These are phyloP conservation scores for Chondrostereum purpureum DNA, from an alignment of 1,284 basidiomycete species.

Conservation along the genomic window DNA sequence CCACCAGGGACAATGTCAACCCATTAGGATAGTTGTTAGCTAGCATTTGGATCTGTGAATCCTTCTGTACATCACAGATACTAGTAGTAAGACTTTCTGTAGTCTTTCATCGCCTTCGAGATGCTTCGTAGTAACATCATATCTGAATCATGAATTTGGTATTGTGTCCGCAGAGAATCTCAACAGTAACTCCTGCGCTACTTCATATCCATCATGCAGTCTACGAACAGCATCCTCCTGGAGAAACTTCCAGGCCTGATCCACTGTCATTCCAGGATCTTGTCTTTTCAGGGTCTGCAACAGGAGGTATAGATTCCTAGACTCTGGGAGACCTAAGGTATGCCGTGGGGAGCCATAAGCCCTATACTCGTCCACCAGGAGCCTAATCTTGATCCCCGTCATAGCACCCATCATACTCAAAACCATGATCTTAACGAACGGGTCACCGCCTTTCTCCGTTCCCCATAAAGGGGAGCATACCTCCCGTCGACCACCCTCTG, in stretches of 20 bases:
- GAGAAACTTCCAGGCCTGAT: neutral
- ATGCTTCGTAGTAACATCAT: too few species aligned
- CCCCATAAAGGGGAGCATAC: neutral
- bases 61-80: too few species aligned
- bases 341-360: neutral
- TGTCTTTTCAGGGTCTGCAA: neutral
- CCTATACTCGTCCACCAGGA: neutral
- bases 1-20: too few species aligned
- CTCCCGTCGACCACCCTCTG: neutral
- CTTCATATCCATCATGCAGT: neutral
- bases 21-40: too few species aligned
- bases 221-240: neutral
- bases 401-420: conserved; percentile 1
- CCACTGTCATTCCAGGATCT: neutral
- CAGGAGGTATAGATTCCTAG: neutral
- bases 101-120: too few species aligned
- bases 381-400: neutral
- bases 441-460: neutral
- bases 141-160: too few species aligned
- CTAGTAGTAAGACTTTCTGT: too few species aligned
- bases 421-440: conserved; percentile 1
- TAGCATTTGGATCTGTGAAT: too few species aligned
- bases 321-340: neutral
- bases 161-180: too few species aligned
- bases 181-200: neutral